Conservation (phyloP, 2,329 filamentous ascomycete genomes). For the Passalora sequoiae region DNA sequence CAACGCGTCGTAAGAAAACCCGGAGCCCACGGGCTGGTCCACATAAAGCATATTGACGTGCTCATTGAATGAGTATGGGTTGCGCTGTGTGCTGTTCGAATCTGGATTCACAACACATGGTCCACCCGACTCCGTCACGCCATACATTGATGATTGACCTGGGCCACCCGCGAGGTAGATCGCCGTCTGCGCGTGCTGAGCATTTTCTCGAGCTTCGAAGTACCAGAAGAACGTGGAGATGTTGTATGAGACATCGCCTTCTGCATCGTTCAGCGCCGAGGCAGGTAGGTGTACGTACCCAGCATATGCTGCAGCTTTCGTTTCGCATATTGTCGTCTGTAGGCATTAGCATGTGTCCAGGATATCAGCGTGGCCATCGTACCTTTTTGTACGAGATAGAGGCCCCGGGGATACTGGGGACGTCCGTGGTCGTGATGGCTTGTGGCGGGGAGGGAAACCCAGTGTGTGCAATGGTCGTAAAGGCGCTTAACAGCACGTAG, state of each 20-base stretch:
- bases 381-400: conserved; percentile 27
- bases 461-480: conserved; percentile 9
- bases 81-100: conserved; percentile 38
- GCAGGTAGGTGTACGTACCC: conserved; percentile 54
- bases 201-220: conserved; percentile 52
- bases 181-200: conserved; percentile 51
- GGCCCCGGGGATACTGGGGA: conserved; percentile 10
- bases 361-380: neutral
- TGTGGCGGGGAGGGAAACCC: conserved; percentile 15
- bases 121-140: conserved; percentile 48
- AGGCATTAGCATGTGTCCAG: neutral
- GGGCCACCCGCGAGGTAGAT: conserved; percentile 60
- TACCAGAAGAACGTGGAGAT: conserved; percentile 59
- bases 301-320: conserved; percentile 50
- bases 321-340: conserved; percentile 46
- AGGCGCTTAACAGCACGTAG: neutral
- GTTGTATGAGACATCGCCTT: conserved; percentile 21
- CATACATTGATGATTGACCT: conserved; percentile 54
- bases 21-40: conserved; percentile 55
- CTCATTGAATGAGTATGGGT: conserved; percentile 56
- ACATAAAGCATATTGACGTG: conserved; percentile 57
- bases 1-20: conserved; percentile 54
- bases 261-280: conserved; percentile 26
- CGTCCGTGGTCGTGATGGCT: conserved; percentile 12
- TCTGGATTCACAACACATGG: conserved; percentile 40